phyloP scores from a whole-genome alignment of 306 rosid species.

The Vigna trinervia region DNA sequence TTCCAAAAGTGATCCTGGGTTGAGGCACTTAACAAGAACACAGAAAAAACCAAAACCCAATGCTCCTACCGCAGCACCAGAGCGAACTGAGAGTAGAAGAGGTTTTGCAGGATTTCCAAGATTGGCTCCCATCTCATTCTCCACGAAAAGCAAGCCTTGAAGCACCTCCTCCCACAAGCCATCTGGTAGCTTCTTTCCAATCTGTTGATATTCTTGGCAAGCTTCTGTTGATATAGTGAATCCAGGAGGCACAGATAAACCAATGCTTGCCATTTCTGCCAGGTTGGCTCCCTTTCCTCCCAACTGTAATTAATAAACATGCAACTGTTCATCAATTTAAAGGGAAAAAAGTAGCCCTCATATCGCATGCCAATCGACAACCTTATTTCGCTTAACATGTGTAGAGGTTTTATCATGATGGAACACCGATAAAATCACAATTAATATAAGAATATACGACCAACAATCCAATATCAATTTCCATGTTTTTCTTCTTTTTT shows the following conservation, averaged over 20 bases:
- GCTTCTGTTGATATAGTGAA: conserved; percentile 98
- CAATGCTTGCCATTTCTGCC: conserved; percentile 97
- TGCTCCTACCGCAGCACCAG: conserved; percentile 88
- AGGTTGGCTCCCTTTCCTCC: conserved; percentile 99
- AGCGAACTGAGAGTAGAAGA: conserved; percentile 89
- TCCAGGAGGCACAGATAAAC: conserved; percentile 91
- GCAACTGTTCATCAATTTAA: conserved; percentile 33
- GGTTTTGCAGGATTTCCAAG: conserved; percentile 91
- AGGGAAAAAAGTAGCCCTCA: conserved; percentile 15
- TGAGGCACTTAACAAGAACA: conserved; percentile 3
- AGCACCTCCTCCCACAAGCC: conserved; percentile 87
- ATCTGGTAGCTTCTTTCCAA: conserved; percentile 65
- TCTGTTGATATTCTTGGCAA: conserved; percentile 88
- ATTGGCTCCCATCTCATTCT: conserved; percentile 74
- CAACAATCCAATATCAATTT: neutral
- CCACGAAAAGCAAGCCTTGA: conserved; percentile 68
- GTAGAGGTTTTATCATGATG: neutral
- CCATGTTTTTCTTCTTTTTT: neutral
- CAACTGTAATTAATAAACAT: conserved; percentile 54
- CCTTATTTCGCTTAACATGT: conserved; percentile 5
- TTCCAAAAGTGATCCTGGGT: neutral
- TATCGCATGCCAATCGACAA: neutral
- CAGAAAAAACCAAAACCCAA: conserved; percentile 12
- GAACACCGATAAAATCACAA: conserved; percentile 9
- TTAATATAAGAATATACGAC: neutral